A percentile compares a stretch with the other conserved stretches of the same genome.
These are phyloP conservation scores for Hydnomerulius pinastri DNA, from an alignment of 768 basidiomycete species.

Conservation along the genomic window DNA sequence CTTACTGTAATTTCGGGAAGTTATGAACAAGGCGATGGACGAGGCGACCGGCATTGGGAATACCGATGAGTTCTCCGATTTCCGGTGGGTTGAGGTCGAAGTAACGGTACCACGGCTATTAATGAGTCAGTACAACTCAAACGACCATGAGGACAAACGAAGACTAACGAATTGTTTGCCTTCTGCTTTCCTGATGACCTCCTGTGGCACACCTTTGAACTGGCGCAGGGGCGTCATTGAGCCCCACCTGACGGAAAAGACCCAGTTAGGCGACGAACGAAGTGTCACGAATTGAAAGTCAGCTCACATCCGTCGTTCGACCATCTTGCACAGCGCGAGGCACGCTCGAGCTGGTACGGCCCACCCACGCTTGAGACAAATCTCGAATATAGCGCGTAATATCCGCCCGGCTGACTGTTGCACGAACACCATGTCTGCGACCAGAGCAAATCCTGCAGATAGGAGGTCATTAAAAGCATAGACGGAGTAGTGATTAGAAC, in stretches of 20 bases:
- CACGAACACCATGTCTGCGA: constrained; percentile 94
- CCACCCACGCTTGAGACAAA: constrained; percentile 98
- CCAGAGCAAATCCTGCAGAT: constrained; percentile 69
- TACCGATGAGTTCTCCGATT: constrained; percentile 92
- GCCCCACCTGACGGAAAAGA: constrained; percentile 68
- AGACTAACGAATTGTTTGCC: constrained; percentile 91
- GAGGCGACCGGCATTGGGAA: constrained; percentile 89
- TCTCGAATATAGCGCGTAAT: constrained; percentile 95
- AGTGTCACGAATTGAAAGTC: background rate
- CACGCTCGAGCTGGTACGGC: constrained; percentile 90
- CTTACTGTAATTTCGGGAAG: constrained; percentile 92
- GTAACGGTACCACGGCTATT: constrained; percentile 92
- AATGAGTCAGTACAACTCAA: background rate
- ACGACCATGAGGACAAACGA: background rate
- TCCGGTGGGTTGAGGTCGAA: constrained; percentile 91
- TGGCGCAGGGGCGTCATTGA: constrained; percentile 98
- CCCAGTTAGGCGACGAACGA: background rate
- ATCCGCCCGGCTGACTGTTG: constrained; percentile 98
- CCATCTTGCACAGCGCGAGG: constrained; percentile 95
- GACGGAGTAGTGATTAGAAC: background rate
- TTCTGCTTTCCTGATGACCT: constrained; percentile 88
- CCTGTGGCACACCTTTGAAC: constrained; percentile 87
- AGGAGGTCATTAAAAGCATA: background rate
- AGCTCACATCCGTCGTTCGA: constrained; percentile 77
- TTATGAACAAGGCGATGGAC: constrained; percentile 93